These are phyloP conservation scores for Septoria petroselini DNA, from an alignment of 2,329 filamentous ascomycete genomes.

Conservation along the genomic window DNA sequence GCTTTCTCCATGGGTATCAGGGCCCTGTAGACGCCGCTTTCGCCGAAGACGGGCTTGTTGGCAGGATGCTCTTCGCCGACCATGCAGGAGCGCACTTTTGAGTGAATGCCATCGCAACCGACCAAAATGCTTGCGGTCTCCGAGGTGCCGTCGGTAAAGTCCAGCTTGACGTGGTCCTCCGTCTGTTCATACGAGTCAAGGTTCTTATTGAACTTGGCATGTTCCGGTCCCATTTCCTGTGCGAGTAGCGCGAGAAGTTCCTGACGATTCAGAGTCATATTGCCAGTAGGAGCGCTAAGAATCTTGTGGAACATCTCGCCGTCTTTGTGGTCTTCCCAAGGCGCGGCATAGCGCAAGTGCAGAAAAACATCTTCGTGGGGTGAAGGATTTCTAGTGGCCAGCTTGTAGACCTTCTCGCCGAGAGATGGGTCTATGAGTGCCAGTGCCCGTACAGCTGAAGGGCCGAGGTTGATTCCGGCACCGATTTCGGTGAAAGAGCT, in stretches of 20 bases:
- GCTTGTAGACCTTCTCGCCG: constrained; percentile 35
- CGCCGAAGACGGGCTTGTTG: constrained; percentile 50
- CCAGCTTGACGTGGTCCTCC: constrained; percentile 32
- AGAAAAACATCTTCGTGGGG: constrained; percentile 42
- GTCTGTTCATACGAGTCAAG: constrained; percentile 16
- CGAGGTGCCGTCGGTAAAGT: constrained; percentile 47
- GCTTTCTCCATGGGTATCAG: constrained; percentile 59
- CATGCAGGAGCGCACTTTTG: constrained; percentile 52
- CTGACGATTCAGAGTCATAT: constrained; percentile 39
- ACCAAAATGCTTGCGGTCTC: constrained; percentile 51
- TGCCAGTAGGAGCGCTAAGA: constrained; percentile 29
- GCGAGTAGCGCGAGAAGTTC: constrained; percentile 46
- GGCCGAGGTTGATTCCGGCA: constrained; percentile 56
- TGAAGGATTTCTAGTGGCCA: constrained; percentile 41
- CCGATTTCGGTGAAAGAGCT: constrained; percentile 56
- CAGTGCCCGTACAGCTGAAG: constrained; percentile 90
- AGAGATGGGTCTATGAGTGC: constrained; percentile 63
- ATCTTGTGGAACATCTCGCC: constrained; percentile 33
- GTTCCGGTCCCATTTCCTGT: constrained; percentile 33
- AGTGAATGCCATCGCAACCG: constrained; percentile 65
- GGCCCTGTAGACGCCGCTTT: constrained; percentile 60
- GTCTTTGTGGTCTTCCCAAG: constrained; percentile 22
- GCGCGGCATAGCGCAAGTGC: constrained; percentile 40
- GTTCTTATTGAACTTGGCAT: constrained; percentile 25
- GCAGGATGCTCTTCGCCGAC: constrained; percentile 49